Base-by-base conservation (phyloP, 192 early-diverging fungal species). In the Coemansia sp. region DNA sequence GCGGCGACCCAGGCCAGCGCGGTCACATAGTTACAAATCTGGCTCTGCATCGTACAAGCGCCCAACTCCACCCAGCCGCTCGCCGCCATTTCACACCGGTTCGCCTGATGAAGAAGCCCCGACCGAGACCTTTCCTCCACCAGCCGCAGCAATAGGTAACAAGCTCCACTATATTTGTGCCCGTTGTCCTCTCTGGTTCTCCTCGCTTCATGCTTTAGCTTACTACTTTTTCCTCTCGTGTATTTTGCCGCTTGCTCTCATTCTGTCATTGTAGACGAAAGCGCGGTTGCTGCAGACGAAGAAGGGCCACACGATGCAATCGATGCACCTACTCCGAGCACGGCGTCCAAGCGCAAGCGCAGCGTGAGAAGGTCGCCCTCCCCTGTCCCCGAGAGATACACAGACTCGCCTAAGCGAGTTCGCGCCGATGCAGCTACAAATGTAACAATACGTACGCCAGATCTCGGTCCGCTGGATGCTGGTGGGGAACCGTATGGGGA, bases 311-410 rank as follows among this genome's bases (percentile, higher is more conserved):
- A 0, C 22, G 35, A 37, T 41, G 61, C 15, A 19, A 8, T 25
- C 0, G 61, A 62, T 24, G 31, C 27, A 20, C 19, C 42, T 27
- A 36, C 61, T 29, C 61, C 61, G 32, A 38, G 46, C 62, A 38
- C 62, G 3, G 20, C 45, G 20, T 63, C 62, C 9, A 63, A 63
- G 20, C 62, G 62, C 62, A 63, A 43, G 62, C 42, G 62, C 43
- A 24, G 27, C 17, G 46, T 15, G 35, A 17, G 20, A 27, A 36
- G 32, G 25, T 9, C 40, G 2, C 62, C 59, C n/a, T 60, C 31
- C 0, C 38, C 59, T 5, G 47, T 51, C 4, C 24, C 27, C 1
- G 47, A 51, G 7, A 14, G 6, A 4, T 51, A 51, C 47, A 4
- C 47, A 6, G 47, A 51, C 2, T 51, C 47, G 47, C 47, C 47